Evolutionary conservation across 1,284 basidiomycete genomes (phyloP), one percentile per base, ranked within the genome.

Genomic region (Boletus mariae): DNA sequence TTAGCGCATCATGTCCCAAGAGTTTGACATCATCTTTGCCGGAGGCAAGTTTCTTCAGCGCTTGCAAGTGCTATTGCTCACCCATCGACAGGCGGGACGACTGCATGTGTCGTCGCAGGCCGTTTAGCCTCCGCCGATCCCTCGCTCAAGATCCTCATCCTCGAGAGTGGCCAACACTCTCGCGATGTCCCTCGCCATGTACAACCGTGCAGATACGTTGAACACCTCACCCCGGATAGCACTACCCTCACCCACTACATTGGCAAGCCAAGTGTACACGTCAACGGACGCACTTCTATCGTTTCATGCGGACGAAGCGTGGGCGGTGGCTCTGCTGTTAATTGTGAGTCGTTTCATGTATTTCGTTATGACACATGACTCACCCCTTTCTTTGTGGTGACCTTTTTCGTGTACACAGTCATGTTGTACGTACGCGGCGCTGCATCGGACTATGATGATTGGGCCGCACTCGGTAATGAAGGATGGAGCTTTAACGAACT

Each of bases 261-360:
- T 3, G 66, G 69, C 3, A 75, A 73, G 44, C 72, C 77, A 0
- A 79, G 73, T 55, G 57, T 26, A 6, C 5, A 45, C 35, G 35
- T 51, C 42, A 38, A 40, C 43, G 49, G 49, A n/a, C 49, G 43
- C 15, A 17, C 25, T 26, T 9, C 35, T 8, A 7, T 31, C 6
- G 35, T 51, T 13, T 23, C 26, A 9, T 45, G 35, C 34, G 83
- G 78, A 0, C 71, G 76, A 43, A 77, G 74, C 42, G 60, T 86
- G 0, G 84, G 84, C 11, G 84, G 84, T 0, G 83, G 82, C 0
- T 83, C 83, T 2, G 69, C 72, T 54, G 73, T 85, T 12, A 51
- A 51, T 32, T 51, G 49, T 51, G 8, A 40, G 49, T 44, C 26
- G 7, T 42, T 42, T 37, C 34, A n/a, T 7, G 23, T 8, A 12